Conservation (phyloP, 2,329 filamentous ascomycete genomes). For the Alternaria dauci region DNA sequence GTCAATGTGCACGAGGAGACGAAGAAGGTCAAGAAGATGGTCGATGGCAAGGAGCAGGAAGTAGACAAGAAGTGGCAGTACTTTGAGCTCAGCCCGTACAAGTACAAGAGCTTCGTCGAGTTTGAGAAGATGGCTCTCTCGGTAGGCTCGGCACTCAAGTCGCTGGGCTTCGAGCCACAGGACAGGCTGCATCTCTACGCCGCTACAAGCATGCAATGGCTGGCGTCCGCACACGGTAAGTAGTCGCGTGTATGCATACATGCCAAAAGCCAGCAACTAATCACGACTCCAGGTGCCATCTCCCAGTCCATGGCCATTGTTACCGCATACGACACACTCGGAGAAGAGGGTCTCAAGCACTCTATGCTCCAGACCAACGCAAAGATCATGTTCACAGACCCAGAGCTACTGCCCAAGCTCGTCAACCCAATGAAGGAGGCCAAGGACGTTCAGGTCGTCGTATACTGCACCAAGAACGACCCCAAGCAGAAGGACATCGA, state of each 20-base stretch:
- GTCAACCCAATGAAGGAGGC: constrained; percentile 64
- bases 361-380: constrained; percentile 83
- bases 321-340: constrained; percentile 93
- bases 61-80: constrained; percentile 92
- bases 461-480: constrained; percentile 66
- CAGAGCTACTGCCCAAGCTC: constrained; percentile 69
- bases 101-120: constrained; percentile 79
- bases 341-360: constrained; percentile 83
- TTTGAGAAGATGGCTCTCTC: constrained; percentile 75
- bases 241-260: constrained; percentile 3
- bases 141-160: constrained; percentile 76
- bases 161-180: constrained; percentile 72
- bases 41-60: constrained; percentile 80
- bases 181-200: constrained; percentile 84
- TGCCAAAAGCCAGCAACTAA: constrained; percentile 17
- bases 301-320: constrained; percentile 92
- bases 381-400: constrained; percentile 86
- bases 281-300: constrained; percentile 59
- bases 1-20: constrained; percentile 81
- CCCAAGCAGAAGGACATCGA: constrained; percentile 63
- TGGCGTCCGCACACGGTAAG: constrained; percentile 77
- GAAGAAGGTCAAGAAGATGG: constrained; percentile 88
- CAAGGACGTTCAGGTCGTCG: constrained; percentile 64
- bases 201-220: constrained; percentile 82
- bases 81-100: constrained; percentile 82